Percentiles rank a stretch among this genome's conserved stretches.
Conservation (phyloP, 2,329 filamentous ascomycete genomes). For the Ascochyta pisi region DNA sequence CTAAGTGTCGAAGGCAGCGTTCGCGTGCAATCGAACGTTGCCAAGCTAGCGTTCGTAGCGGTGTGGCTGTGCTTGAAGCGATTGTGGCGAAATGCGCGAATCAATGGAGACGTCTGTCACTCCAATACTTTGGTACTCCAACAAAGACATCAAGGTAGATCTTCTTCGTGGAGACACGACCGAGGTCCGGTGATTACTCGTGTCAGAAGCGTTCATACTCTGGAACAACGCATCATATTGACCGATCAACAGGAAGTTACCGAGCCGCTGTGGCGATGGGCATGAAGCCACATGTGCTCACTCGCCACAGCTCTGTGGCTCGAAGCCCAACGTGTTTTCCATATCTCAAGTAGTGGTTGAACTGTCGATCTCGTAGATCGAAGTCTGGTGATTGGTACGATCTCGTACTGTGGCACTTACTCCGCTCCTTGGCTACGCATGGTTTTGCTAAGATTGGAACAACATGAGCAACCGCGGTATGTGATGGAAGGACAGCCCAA, state of each 20-base stretch:
- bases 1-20: background rate
- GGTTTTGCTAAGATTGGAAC: slow-evolving; percentile 15
- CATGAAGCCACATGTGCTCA: background rate
- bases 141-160: background rate
- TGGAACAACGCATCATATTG: background rate
- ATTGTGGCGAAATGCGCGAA: background rate
- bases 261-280: slow-evolving; percentile 21
- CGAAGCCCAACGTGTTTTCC: background rate
- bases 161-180: background rate
- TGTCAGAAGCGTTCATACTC: background rate
- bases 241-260: background rate
- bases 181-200: background rate
- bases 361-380: slow-evolving; percentile 13
- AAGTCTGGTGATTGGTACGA: slow-evolving; percentile 4
- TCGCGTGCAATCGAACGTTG: background rate
- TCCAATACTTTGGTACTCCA: slow-evolving; percentile 3
- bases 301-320: slow-evolving; percentile 20
- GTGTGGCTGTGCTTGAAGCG: slow-evolving; percentile 5
- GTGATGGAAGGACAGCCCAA: slow-evolving; percentile 1
- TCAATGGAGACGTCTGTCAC: background rate
- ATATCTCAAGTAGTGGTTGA: background rate
- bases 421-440: slow-evolving; percentile 9
- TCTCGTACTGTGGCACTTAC: slow-evolving; percentile 1
- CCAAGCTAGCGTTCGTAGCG: background rate
- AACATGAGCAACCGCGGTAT: background rate